Percentiles rank a stretch among this genome's conserved stretches.
phyloP scores from a whole-genome alignment of 2,329 filamentous ascomycete genomes.

The Penicillium nordicum region DNA sequence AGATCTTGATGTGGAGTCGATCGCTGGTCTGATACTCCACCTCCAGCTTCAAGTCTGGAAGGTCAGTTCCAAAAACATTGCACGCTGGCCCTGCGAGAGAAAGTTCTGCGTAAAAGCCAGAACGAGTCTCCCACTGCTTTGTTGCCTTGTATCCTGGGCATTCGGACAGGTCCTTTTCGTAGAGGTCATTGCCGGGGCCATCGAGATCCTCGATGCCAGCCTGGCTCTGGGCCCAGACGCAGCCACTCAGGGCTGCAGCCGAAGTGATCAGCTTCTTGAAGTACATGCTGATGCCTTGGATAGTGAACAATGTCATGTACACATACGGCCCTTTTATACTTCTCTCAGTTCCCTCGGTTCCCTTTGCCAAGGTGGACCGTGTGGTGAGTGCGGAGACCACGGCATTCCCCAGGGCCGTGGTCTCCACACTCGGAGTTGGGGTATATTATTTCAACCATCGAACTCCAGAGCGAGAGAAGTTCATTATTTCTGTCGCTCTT shows the following conservation, averaged over 20 bases:
- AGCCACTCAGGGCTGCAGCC: constrained; percentile 10
- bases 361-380: constrained; percentile 2
- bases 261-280: constrained; percentile 12
- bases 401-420: neutral
- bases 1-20: constrained; percentile 53
- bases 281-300: constrained; percentile 9
- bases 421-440: neutral
- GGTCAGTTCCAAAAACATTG: constrained; percentile 55
- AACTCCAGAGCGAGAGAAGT: neutral
- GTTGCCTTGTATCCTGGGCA: constrained; percentile 15
- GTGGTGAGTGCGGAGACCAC: constrained; percentile 2
- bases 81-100: constrained; percentile 63
- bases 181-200: constrained; percentile 31
- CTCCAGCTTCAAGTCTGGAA: constrained; percentile 50
- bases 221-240: constrained; percentile 14
- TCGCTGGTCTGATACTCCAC: constrained; percentile 57
- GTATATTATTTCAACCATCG: neutral
- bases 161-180: constrained; percentile 44
- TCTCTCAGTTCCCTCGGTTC: neutral
- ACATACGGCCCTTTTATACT: constrained; percentile 1
- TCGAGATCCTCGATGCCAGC: constrained; percentile 26
- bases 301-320: neutral
- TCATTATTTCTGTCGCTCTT: neutral
- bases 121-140: constrained; percentile 6
- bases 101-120: constrained; percentile 52